These are phyloP conservation scores for Halophytophthora batemanensis DNA, from an alignment of 352 stramenopile species.

Conservation along the genomic window DNA sequence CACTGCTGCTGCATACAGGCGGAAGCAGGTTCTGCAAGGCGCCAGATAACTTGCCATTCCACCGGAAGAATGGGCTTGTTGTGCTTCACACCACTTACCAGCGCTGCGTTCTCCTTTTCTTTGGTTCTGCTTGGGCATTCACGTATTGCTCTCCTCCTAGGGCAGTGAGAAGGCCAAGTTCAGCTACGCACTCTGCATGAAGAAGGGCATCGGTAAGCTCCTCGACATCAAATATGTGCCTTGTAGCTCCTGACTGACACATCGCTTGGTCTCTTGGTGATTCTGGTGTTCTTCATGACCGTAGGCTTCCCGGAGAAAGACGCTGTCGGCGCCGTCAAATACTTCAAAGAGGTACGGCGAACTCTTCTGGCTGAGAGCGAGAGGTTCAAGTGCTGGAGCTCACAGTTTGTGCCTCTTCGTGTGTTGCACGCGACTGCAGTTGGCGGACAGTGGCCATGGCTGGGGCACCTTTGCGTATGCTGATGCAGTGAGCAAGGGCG, in stretches of 20 bases:
- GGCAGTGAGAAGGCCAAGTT: conserved; percentile 82
- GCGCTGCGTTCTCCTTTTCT: no score
- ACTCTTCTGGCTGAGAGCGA: no score
- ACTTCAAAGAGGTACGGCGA: conserved; percentile 67
- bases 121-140: no score
- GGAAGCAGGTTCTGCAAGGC: not conserved
- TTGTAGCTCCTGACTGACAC: not conserved
- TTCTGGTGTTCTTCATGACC: conserved; percentile 1
- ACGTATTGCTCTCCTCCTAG: conserved; percentile 17
- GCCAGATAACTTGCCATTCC: no score
- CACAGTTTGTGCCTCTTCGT: not conserved
- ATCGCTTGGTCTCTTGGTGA: not conserved
- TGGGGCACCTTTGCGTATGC: conserved; percentile 84
- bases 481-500: conserved; percentile 66
- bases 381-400: not conserved
- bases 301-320: conserved; percentile 62
- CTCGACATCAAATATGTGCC: conserved; percentile 2
- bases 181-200: conserved; percentile 81
- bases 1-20: not conserved
- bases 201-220: conserved; percentile 62
- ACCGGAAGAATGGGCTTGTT: not conserved
- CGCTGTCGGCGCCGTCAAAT: conserved; percentile 44
- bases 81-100: not conserved
- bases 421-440: conserved; percentile 20
- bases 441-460: conserved; percentile 54